A percentile compares a stretch with the other conserved stretches of the same genome.
These are phyloP conservation scores for Iberis pinnata DNA, from an alignment of 345 rosid species.

Conservation along the genomic window DNA sequence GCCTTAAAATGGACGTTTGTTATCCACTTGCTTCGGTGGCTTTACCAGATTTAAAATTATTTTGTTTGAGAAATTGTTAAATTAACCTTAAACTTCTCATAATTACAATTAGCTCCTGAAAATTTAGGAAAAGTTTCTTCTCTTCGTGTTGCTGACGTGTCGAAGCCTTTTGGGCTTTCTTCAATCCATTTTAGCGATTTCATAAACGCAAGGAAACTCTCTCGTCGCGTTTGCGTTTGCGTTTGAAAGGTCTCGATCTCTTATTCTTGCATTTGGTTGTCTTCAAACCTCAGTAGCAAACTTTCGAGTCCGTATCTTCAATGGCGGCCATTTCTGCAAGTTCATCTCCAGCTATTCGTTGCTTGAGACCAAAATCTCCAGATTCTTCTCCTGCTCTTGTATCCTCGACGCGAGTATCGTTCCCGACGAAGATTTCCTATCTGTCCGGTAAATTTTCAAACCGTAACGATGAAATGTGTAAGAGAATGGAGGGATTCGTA, in stretches of 20 bases:
- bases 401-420: conserved; percentile 20
- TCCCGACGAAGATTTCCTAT: conserved; percentile 19
- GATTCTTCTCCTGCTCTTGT: conserved; percentile 18
- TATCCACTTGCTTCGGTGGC: conserved; percentile 15
- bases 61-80: neutral
- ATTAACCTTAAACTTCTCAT: neutral
- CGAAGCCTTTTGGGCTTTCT: conserved; percentile 5
- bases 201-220: too few species aligned
- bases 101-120: neutral
- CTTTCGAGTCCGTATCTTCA: neutral
- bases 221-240: neutral
- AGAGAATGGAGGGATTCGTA: conserved; percentile 27
- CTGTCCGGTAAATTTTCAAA: conserved; percentile 8
- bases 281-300: conserved; percentile 13
- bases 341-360: conserved; percentile 13
- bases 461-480: conserved; percentile 8
- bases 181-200: neutral
- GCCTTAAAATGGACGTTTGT: conserved; percentile 18
- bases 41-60: conserved; percentile 2
- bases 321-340: conserved; percentile 38
- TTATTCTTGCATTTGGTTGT: neutral
- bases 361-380: conserved; percentile 13
- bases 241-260: neutral
- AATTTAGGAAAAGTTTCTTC: neutral
- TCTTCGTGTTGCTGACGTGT: conserved; percentile 13